phyloP scores from a whole-genome alignment of 257 asterid species.

The Capsicum chinense region DNA sequence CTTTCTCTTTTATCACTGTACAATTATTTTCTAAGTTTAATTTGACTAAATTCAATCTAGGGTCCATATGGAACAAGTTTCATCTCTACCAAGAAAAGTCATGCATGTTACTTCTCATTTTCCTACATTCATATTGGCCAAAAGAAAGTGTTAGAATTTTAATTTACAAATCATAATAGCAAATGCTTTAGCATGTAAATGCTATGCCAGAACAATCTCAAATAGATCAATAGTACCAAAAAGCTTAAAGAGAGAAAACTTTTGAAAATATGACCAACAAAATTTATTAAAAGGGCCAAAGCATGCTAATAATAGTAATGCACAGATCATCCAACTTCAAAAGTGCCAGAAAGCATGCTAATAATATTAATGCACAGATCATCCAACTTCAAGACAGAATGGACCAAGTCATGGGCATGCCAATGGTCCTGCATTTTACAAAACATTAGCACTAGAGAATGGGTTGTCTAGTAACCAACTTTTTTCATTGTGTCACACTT shows the following conservation, averaged over 20 bases:
- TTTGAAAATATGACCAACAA: background rate
- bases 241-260: slow-evolving; percentile 7
- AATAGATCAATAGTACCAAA: background rate
- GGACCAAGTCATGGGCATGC: slow-evolving; percentile 12
- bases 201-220: background rate
- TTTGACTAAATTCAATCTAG: background rate
- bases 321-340: slow-evolving; percentile 1
- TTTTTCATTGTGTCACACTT: background rate
- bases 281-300: background rate
- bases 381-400: slow-evolving; percentile 5
- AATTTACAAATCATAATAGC: background rate
- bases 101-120: background rate
- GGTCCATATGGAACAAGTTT: background rate
- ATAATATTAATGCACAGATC: background rate
- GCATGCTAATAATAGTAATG: background rate
- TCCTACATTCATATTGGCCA: background rate
- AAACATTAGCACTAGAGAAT: background rate
- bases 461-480: background rate
- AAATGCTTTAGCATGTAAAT: background rate
- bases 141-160: background rate
- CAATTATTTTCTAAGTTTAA: background rate
- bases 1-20: background rate
- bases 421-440: background rate
- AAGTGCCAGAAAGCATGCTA: background rate
- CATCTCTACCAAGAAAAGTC: background rate